Evolutionary conservation across 805 yeast species (phyloP).

Genomic region (Pichia paraexigua): DNA sequence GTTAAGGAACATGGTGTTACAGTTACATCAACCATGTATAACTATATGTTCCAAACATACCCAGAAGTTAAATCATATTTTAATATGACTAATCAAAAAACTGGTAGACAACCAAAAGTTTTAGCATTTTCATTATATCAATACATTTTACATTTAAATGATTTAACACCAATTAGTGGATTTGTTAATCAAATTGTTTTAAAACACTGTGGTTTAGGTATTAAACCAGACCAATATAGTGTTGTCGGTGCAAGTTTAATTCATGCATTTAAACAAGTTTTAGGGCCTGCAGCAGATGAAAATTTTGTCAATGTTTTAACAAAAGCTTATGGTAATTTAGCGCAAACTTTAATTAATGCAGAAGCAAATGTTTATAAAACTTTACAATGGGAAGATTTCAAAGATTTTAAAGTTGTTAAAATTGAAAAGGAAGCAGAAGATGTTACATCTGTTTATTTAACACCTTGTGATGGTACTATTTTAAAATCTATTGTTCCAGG

Average conservation of each 20-base stretch:
- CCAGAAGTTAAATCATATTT: constrained; percentile 54
- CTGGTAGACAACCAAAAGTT: constrained; percentile 52
- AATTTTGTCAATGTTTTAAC: constrained; percentile 58
- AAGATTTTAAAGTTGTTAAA: constrained; percentile 38
- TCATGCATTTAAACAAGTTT: constrained; percentile 42
- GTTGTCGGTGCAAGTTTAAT: constrained; percentile 55
- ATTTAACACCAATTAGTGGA: constrained; percentile 42
- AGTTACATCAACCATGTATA: constrained; percentile 48
- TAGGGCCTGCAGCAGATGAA: constrained; percentile 54
- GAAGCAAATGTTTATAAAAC: constrained; percentile 41
- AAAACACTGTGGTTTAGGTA: constrained; percentile 60
- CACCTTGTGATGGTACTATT: constrained; percentile 33
- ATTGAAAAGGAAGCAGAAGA: constrained; percentile 37
- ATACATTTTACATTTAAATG: constrained; percentile 58
- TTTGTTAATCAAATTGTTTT: constrained; percentile 53
- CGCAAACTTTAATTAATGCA: constrained; percentile 48
- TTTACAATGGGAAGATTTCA: constrained; percentile 50
- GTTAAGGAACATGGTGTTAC: constrained; percentile 47
- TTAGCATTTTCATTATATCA: constrained; percentile 53
- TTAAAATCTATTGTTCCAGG: constrained; percentile 29
- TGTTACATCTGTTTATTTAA: constrained; percentile 45
- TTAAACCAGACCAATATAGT: constrained; percentile 57
- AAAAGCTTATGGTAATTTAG: constrained; percentile 56
- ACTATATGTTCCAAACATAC: constrained; percentile 43
- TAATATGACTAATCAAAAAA: constrained; percentile 49